Conservation (phyloP, 257 asterid species). For the Solanum arcanum region DNA sequence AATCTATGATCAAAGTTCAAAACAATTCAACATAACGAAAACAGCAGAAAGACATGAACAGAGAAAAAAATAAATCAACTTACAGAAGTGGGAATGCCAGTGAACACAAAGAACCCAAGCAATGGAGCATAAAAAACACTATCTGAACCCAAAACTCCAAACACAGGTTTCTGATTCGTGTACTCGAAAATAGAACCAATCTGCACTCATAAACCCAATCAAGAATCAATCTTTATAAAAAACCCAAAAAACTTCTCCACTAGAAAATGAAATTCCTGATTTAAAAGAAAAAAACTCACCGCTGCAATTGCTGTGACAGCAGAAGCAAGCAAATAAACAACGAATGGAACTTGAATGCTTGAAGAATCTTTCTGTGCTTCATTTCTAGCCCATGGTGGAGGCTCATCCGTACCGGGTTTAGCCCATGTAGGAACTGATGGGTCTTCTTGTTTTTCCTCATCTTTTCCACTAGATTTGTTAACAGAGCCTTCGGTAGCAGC, state of each 20-base stretch:
- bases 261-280: not conserved
- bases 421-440: constrained; percentile 82
- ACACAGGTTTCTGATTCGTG: constrained; percentile 68
- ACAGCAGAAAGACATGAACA: not conserved
- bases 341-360: constrained; percentile 51
- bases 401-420: constrained; percentile 63
- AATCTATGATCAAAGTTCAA: not conserved
- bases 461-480: constrained; percentile 24
- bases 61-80: not conserved
- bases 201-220: constrained; percentile 32
- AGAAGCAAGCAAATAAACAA: constrained; percentile 79
- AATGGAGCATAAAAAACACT: constrained; percentile 75
- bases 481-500: constrained; percentile 49
- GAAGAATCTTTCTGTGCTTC: constrained; percentile 56
- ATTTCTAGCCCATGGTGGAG: constrained; percentile 85
- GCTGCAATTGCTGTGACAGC: constrained; percentile 92
- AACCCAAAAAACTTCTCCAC: not conserved
- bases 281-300: constrained; percentile 19
- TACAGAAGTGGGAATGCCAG: constrained; percentile 86
- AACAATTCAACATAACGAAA: not conserved
- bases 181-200: constrained; percentile 88
- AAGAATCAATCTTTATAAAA: constrained; percentile 2
- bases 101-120: constrained; percentile 81
- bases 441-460: constrained; percentile 20
- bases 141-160: constrained; percentile 76